phyloP scores from a whole-genome alignment of 371 early-diverging fungal genomes.

The Thermomucor indicae-seudaticae region DNA sequence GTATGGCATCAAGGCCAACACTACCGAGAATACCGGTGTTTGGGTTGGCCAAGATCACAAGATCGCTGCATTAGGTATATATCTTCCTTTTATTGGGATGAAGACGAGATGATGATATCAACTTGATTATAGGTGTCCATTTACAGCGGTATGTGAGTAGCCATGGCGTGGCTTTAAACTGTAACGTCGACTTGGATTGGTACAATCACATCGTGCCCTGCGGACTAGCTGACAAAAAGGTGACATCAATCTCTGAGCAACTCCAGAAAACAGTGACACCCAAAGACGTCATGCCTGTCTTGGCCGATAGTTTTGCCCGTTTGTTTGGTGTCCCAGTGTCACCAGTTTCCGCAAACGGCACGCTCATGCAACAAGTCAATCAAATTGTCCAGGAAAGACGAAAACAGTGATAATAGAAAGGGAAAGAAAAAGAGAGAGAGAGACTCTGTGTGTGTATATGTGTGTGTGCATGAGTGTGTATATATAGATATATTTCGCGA shows the following conservation, averaged over 20 bases:
- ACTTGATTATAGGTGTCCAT: slow-evolving; percentile 70
- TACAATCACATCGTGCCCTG: slow-evolving; percentile 91
- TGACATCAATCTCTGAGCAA: slow-evolving; percentile 52
- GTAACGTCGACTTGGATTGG: slow-evolving; percentile 81
- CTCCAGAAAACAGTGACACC: background rate
- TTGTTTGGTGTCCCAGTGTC: slow-evolving; percentile 4
- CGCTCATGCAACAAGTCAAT: background rate
- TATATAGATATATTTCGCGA: no score
- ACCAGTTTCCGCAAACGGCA: background rate
- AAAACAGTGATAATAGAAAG: no score
- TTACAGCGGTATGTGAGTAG: slow-evolving; percentile 85
- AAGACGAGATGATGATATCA: background rate
- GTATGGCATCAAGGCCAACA: slow-evolving; percentile 63
- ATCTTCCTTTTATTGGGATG: background rate
- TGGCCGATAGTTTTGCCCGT: slow-evolving; percentile 1
- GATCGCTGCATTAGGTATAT: slow-evolving; percentile 67
- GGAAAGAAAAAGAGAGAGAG: background rate
- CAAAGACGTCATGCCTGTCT: background rate
- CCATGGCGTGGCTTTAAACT: slow-evolving; percentile 94
- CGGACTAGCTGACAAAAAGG: slow-evolving; percentile 75
- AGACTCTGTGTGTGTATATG: no score
- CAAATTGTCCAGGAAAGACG: background rate
- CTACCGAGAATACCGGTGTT: slow-evolving; percentile 80
- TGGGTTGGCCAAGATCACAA: slow-evolving; percentile 77
- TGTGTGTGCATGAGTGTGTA: no score